Conservation (phyloP, 139 green algal species). For the Chlamydomonas schloesseri region DNA sequence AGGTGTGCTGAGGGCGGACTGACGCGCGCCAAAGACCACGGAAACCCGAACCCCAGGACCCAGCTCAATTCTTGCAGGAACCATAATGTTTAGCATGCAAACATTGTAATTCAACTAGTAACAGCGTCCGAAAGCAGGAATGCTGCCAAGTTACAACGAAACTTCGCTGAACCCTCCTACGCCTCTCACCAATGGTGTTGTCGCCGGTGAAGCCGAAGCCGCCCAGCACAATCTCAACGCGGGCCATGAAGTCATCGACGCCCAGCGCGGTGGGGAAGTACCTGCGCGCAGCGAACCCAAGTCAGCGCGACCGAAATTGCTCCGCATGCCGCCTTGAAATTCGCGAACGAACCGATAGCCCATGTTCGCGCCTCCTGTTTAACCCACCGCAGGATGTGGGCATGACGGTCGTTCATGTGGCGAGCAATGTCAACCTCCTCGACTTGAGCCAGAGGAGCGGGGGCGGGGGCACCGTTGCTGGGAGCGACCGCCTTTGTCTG, state of each 20-base stretch:
- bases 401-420: slow-evolving; percentile 42
- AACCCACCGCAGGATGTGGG: slow-evolving; percentile 25
- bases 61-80: too few species aligned
- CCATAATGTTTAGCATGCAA: too few species aligned
- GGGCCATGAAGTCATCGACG: slow-evolving; percentile 86
- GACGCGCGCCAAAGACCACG: neutral
- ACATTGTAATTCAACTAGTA: too few species aligned
- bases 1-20: neutral
- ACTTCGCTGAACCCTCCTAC: neutral
- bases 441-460: neutral
- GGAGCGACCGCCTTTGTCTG: slow-evolving; percentile 13
- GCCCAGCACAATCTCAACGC: slow-evolving; percentile 78
- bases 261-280: slow-evolving; percentile 79
- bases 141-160: too few species aligned
- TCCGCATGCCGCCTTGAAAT: neutral
- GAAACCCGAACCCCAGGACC: too few species aligned
- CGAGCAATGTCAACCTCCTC: slow-evolving; percentile 22
- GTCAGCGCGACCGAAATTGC: neutral
- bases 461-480: slow-evolving; percentile 1
- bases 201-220: slow-evolving; percentile 81
- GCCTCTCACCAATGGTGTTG: slow-evolving; percentile 82
- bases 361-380: too few species aligned
- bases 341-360: neutral
- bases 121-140: too few species aligned
- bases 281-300: neutral